A percentile compares a stretch with the other conserved stretches of the same genome.
Conservation (phyloP, 2,329 filamentous ascomycete species). For the Teratosphaeria gauchensis region DNA sequence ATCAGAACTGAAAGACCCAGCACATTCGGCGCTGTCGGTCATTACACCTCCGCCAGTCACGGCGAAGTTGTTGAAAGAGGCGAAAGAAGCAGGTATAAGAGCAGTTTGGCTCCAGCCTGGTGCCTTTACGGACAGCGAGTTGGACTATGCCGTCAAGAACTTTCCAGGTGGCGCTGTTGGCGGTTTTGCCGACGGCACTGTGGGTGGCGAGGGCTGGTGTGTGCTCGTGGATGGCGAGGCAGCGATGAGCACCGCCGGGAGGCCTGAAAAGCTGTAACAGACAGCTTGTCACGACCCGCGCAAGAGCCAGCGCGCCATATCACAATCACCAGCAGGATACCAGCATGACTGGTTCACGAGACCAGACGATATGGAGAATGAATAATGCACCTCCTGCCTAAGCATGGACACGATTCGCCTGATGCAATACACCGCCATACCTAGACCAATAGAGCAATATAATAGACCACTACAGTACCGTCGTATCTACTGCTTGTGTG, state of each 20-base stretch:
- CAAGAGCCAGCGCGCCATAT: too few relatives aligned
- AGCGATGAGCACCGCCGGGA: slow-evolving; percentile 45
- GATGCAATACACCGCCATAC: too few relatives aligned
- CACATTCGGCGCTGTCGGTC: slow-evolving; percentile 67
- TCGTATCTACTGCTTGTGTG: too few relatives aligned
- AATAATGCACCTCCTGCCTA: too few relatives aligned
- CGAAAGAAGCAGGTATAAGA: slow-evolving; percentile 60
- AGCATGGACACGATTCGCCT: too few relatives aligned
- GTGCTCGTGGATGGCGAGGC: slow-evolving; percentile 74
- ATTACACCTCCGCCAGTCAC: slow-evolving; percentile 80
- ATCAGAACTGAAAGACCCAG: slow-evolving; percentile 53
- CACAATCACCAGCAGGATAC: too few relatives aligned
- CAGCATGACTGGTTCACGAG: too few relatives aligned
- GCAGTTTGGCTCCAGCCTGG: slow-evolving; percentile 88
- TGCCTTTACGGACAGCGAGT: slow-evolving; percentile 66
- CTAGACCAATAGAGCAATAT: too few relatives aligned
- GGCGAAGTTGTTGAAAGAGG: slow-evolving; percentile 63
- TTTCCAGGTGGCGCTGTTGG: slow-evolving; percentile 61
- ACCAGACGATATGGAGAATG: too few relatives aligned
- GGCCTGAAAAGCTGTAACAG: slow-evolving; percentile 4
- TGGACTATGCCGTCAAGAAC: slow-evolving; percentile 57
- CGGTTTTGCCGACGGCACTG: slow-evolving; percentile 55
- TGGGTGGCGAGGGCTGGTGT: slow-evolving; percentile 70
- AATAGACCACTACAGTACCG: too few relatives aligned
- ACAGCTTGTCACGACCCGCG: background rate